These are phyloP conservation scores for Grosmannia huntii DNA, from an alignment of 2,329 filamentous ascomycete species.

Conservation along the genomic window DNA sequence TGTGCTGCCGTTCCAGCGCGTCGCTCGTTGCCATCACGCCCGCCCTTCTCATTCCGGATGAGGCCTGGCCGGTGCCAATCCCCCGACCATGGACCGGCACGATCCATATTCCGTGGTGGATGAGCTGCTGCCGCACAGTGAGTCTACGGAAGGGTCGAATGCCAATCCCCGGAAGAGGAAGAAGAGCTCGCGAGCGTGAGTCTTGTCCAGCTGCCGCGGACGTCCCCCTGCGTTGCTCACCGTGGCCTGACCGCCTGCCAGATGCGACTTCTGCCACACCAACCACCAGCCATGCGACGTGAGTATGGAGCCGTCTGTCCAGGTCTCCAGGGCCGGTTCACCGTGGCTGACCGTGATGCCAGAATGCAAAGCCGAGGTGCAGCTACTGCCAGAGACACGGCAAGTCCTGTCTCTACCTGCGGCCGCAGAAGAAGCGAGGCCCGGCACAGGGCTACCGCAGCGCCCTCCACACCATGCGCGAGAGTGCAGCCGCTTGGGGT, in stretches of 20 bases:
- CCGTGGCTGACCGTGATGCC: not conserved
- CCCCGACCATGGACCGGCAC: slow-evolving; percentile 8
- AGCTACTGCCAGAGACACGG: slow-evolving; percentile 29
- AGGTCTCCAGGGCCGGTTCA: not conserved
- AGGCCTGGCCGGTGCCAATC: not conserved
- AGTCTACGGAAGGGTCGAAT: slow-evolving; percentile 12
- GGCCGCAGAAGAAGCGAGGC: slow-evolving; percentile 25
- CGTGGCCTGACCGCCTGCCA: slow-evolving; percentile 10
- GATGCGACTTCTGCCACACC: slow-evolving; percentile 33
- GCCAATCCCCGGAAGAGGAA: slow-evolving; percentile 22
- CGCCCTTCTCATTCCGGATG: not conserved
- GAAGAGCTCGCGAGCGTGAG: slow-evolving; percentile 22
- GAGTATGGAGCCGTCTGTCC: not conserved
- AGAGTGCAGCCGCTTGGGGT: slow-evolving; percentile 26
- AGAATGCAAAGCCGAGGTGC: slow-evolving; percentile 31
- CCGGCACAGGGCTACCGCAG: slow-evolving; percentile 26
- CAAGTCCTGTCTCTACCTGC: slow-evolving; percentile 23
- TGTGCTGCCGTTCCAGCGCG: not conserved
- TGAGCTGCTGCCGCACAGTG: slow-evolving; percentile 9
- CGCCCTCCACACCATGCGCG: slow-evolving; percentile 25
- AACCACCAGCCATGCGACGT: slow-evolving; percentile 34
- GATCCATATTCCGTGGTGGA: not conserved
- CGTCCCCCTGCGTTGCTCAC: not conserved
- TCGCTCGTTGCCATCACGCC: not conserved
- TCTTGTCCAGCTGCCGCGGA: not conserved